Evolutionary conservation across 371 early-diverging fungal genomes (phyloP).

Genomic region (Mortierella sp.): DNA sequence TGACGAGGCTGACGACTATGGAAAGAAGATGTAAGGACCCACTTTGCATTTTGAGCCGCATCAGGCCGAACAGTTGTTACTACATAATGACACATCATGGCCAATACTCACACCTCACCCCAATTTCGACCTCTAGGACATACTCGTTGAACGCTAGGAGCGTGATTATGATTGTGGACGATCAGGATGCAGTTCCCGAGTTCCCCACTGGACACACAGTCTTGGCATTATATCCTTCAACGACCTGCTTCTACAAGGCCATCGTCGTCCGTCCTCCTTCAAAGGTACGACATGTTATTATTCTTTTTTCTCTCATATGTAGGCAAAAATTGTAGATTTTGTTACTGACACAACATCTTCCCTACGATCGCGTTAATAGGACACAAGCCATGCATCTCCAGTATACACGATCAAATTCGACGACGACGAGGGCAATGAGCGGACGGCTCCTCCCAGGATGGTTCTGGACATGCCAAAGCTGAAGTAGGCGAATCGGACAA

Average conservation of each 20-base stretch:
- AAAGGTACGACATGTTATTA: constrained; percentile 62
- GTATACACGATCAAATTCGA: constrained; percentile 55
- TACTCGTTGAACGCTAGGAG: constrained; percentile 73
- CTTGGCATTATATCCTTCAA: constrained; percentile 87
- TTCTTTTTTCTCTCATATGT: background rate
- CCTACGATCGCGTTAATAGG: constrained; percentile 5
- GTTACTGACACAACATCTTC: background rate
- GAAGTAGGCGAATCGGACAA: constrained; percentile 51
- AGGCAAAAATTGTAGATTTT: background rate
- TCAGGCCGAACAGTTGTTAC: background rate
- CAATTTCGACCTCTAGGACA: constrained; percentile 58
- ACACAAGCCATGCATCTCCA: constrained; percentile 32
- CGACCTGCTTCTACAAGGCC: constrained; percentile 90
- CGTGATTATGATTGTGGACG: constrained; percentile 72
- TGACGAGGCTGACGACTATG: constrained; percentile 79
- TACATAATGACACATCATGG: too few relatives aligned
- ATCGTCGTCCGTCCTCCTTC: constrained; percentile 76
- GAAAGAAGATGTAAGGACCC: constrained; percentile 68
- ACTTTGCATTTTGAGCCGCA: background rate
- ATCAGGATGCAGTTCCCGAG: constrained; percentile 65
- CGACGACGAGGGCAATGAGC: constrained; percentile 53
- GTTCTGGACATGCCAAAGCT: constrained; percentile 75
- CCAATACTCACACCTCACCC: background rate
- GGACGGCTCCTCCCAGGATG: constrained; percentile 50
- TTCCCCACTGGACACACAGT: constrained; percentile 77